Percentiles rank a stretch among this genome's conserved stretches.
phyloP scores from a whole-genome alignment of 2,329 filamentous ascomycete genomes.

The Stachybotrys chartarum region DNA sequence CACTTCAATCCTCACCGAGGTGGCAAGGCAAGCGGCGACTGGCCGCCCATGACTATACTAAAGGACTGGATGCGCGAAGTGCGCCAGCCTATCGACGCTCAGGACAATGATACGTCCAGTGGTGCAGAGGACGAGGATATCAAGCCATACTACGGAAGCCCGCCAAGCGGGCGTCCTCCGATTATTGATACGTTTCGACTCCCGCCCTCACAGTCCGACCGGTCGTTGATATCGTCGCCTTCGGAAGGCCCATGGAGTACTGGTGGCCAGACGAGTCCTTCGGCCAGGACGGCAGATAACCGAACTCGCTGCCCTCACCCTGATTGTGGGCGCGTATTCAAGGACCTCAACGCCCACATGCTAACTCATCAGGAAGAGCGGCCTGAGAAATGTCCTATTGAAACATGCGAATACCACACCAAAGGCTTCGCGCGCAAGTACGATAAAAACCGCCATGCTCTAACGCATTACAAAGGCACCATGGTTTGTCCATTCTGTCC shows the following conservation, averaged over 20 bases:
- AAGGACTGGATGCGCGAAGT: conserved; percentile 58
- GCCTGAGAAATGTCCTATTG: conserved; percentile 92
- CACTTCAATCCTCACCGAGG: conserved; percentile 50
- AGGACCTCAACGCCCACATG: conserved; percentile 79
- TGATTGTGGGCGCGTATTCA: conserved; percentile 52
- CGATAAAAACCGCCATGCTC: conserved; percentile 92
- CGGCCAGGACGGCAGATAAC: conserved; percentile 27
- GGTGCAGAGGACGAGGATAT: conserved; percentile 43
- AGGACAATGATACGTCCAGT: conserved; percentile 34
- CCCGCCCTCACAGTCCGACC: background rate
- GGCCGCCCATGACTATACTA: conserved; percentile 49
- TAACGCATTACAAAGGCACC: conserved; percentile 96
- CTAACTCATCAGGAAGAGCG: conserved; percentile 90
- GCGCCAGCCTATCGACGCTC: conserved; percentile 39
- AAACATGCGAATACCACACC: conserved; percentile 84
- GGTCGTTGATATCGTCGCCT: conserved; percentile 6
- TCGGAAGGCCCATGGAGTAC: conserved; percentile 15
- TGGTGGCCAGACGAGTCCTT: conserved; percentile 18
- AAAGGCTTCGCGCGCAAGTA: conserved; percentile 97
- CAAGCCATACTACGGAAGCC: conserved; percentile 12
- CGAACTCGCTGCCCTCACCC: conserved; percentile 47
- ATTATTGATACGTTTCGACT: background rate
- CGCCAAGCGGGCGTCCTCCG: background rate
- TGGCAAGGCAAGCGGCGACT: conserved; percentile 51
- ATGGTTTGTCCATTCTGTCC: conserved; percentile 98